These are phyloP conservation scores for Biscutella auriculata DNA, from an alignment of 441 rosid species.

Conservation along the genomic window DNA sequence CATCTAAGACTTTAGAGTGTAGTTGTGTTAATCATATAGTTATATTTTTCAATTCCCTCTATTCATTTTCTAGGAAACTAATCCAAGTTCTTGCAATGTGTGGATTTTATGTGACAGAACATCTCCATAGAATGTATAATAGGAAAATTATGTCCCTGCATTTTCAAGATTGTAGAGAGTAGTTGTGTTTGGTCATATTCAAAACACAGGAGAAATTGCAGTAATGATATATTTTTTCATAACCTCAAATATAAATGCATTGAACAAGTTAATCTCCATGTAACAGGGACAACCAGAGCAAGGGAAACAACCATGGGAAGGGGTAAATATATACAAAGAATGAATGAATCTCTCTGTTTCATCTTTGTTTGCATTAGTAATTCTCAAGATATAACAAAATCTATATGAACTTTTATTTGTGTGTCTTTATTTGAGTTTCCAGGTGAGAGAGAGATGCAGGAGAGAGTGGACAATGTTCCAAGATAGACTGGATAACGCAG, in stretches of 20 bases:
- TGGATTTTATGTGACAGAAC: no score
- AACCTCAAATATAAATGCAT: background rate
- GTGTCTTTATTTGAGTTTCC: no score
- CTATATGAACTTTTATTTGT: no score
- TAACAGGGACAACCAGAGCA: conserved; percentile 44
- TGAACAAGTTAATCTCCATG: background rate
- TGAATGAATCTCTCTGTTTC: background rate
- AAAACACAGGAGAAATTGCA: background rate
- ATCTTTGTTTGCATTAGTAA: background rate
- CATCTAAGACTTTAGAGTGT: background rate
- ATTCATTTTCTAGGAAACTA: no score
- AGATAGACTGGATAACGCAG: conserved; percentile 53
- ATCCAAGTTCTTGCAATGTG: no score
- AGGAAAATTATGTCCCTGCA: no score
- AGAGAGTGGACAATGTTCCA: conserved; percentile 57
- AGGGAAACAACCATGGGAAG: conserved; percentile 85
- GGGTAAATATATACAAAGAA: conserved; percentile 32
- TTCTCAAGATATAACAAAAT: no score
- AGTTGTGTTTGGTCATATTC: no score
- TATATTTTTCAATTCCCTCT: no score
- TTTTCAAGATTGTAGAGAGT: no score
- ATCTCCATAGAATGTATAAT: no score
- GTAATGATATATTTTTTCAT: background rate
- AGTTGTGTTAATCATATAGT: background rate
- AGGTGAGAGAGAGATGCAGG: conserved; percentile 53